Evolutionary conservation across 805 yeast species (phyloP).

Genomic region (Blastobotrys chiropterorum): DNA sequence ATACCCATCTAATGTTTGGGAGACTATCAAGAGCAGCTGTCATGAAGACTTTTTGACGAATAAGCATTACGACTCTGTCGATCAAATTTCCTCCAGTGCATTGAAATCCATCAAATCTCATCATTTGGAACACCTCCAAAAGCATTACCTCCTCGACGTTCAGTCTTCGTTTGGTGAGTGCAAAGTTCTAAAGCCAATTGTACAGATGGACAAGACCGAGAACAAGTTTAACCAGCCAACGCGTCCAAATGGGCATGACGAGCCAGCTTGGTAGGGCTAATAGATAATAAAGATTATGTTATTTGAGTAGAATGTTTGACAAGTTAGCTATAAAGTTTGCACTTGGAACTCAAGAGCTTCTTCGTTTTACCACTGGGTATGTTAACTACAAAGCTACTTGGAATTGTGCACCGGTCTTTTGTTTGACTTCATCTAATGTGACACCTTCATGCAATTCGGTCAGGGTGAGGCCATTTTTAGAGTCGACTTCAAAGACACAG

Average conservation of each 20-base stretch:
- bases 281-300: no score
- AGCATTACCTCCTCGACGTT: conserved; percentile 27
- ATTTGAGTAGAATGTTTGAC: no score
- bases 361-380: no score
- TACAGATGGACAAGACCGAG: conserved; percentile 6
- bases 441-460: conserved; percentile 38
- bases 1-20: conserved; percentile 24
- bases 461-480: conserved; percentile 34
- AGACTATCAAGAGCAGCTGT: conserved; percentile 18
- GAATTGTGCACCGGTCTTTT: conserved; percentile 40
- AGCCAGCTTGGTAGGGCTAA: conserved; percentile 23
- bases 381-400: conserved; percentile 22
- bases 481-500: conserved; percentile 45
- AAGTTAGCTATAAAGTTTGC: no score
- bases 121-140: conserved; percentile 25
- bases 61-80: conserved; percentile 21
- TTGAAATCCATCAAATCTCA: conserved; percentile 22
- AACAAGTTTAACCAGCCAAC: conserved; percentile 22
- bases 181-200: conserved; percentile 10
- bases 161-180: conserved; percentile 21
- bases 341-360: no score
- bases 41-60: conserved; percentile 18
- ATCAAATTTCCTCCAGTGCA: conserved; percentile 18
- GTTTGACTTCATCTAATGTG: conserved; percentile 35
- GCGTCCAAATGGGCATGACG: conserved; percentile 25